These are phyloP conservation scores for Rhizopogon vulgaris DNA, from an alignment of 768 basidiomycete genomes.

Conservation along the genomic window DNA sequence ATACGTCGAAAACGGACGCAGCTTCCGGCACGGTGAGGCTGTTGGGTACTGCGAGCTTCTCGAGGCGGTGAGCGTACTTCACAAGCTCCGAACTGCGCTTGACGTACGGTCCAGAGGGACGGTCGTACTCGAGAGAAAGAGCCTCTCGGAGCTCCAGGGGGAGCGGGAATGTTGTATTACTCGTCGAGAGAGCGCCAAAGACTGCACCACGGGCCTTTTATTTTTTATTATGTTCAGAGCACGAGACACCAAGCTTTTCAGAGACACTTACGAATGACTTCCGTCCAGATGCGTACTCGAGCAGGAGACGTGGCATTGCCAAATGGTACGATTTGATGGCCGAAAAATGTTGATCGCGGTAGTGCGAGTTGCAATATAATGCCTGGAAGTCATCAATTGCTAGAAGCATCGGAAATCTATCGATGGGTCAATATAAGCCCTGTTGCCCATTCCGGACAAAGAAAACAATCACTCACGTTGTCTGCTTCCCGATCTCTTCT, in stretches of 20 bases:
- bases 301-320: slow-evolving; percentile 66
- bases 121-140: slow-evolving; percentile 40
- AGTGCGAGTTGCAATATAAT: slow-evolving; percentile 59
- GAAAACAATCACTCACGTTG: slow-evolving; percentile 36
- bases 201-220: slow-evolving; percentile 62
- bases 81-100: slow-evolving; percentile 44
- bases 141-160: slow-evolving; percentile 62
- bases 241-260: not conserved
- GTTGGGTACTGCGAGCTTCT: slow-evolving; percentile 47
- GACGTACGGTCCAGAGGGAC: slow-evolving; percentile 47
- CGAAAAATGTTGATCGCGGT: slow-evolving; percentile 69
- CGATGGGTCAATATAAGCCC: not conserved
- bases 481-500: slow-evolving; percentile 57
- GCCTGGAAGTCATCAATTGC: slow-evolving; percentile 89
- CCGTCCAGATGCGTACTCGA: slow-evolving; percentile 74
- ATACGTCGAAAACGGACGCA: slow-evolving; percentile 67
- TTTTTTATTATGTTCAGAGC: slow-evolving; percentile 18
- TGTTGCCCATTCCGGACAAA: not conserved
- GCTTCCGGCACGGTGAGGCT: slow-evolving; percentile 63
- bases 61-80: slow-evolving; percentile 50
- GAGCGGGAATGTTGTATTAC: slow-evolving; percentile 51
- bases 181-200: slow-evolving; percentile 60
- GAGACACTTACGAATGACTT: slow-evolving; percentile 52
- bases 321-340: slow-evolving; percentile 72
- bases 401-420: slow-evolving; percentile 70